These are phyloP conservation scores for Skeletonema costatum DNA, from an alignment of 108 stramenopile genomes.

Conservation along the genomic window DNA sequence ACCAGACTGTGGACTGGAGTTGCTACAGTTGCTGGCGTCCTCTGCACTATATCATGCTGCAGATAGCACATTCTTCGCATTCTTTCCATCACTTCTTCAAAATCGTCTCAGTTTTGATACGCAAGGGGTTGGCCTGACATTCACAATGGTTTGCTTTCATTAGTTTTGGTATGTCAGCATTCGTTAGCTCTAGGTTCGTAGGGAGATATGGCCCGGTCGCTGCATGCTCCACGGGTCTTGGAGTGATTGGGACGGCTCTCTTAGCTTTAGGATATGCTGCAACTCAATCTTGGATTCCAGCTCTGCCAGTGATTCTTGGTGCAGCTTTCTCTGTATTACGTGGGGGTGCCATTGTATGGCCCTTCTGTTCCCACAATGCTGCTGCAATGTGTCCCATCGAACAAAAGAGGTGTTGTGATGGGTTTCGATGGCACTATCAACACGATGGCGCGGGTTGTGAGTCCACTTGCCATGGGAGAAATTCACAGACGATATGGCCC, in stretches of 20 bases:
- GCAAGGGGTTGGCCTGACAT: conserved; percentile 61
- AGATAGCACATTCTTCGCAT: conserved; percentile 79
- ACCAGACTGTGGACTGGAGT: conserved; percentile 68
- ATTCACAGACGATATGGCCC: conserved; percentile 60
- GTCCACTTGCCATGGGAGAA: conserved; percentile 70
- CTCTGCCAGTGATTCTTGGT: conserved; percentile 28
- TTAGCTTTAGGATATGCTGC: conserved; percentile 54
- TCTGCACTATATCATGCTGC: conserved; percentile 76
- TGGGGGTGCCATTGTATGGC: conserved; percentile 77
- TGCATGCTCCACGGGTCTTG: conserved; percentile 67
- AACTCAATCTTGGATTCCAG: conserved; percentile 7
- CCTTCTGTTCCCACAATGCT: conserved; percentile 83
- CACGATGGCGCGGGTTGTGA: conserved; percentile 64
- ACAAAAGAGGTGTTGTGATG: conserved; percentile 68
- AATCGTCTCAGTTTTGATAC: conserved; percentile 51
- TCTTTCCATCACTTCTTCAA: conserved; percentile 70
- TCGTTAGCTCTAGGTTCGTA: conserved; percentile 50
- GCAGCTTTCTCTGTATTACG: conserved; percentile 69
- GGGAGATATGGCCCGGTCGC: conserved; percentile 60
- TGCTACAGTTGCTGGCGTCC: conserved; percentile 65
- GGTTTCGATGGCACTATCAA: conserved; percentile 78
- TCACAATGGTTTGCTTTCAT: conserved; percentile 69
- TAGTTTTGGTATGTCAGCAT: conserved; percentile 64
- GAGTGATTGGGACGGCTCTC: conserved; percentile 60
- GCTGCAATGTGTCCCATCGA: conserved; percentile 73